These are phyloP conservation scores for Allantophomopsis lycopodina DNA, from an alignment of 2,329 filamentous ascomycete genomes.

Conservation along the genomic window DNA sequence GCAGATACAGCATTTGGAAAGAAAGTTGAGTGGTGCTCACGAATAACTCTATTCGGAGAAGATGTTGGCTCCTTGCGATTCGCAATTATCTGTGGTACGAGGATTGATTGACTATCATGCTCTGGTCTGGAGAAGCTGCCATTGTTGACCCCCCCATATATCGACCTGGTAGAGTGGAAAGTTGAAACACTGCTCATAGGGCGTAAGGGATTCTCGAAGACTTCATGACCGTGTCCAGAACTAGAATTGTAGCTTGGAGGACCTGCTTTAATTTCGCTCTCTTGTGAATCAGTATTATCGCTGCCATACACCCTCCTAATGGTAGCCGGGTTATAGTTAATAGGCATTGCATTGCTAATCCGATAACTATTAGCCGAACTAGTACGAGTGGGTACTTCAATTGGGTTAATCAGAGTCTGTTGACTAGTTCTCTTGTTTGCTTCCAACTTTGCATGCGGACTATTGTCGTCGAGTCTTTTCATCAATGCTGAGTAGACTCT, in stretches of 20 bases:
- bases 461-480: constrained; percentile 32
- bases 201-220: too few relatives aligned
- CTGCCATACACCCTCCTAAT: constrained; percentile 11
- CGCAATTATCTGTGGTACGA: not conserved
- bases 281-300: not conserved
- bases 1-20: constrained; percentile 36
- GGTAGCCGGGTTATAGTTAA: constrained; percentile 5
- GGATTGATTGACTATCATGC: not conserved
- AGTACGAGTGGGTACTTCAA: constrained; percentile 4
- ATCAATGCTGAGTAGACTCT: constrained; percentile 53
- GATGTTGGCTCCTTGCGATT: constrained; percentile 1
- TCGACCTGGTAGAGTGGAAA: not conserved
- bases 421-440: constrained; percentile 8
- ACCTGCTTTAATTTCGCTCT: not conserved
- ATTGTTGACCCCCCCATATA: not conserved
- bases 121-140: too few relatives aligned
- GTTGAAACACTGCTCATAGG: not conserved
- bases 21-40: constrained; percentile 31
- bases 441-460: constrained; percentile 12
- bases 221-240: too few relatives aligned
- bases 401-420: constrained; percentile 5
- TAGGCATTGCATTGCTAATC: not conserved
- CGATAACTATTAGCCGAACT: constrained; percentile 7
- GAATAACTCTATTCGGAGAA: constrained; percentile 19
- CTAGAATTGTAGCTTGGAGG: not conserved